Percentiles rank a stretch among this genome's conserved stretches.
Conservation (phyloP, 768 basidiomycete genomes). For the Lentinula sp. region DNA sequence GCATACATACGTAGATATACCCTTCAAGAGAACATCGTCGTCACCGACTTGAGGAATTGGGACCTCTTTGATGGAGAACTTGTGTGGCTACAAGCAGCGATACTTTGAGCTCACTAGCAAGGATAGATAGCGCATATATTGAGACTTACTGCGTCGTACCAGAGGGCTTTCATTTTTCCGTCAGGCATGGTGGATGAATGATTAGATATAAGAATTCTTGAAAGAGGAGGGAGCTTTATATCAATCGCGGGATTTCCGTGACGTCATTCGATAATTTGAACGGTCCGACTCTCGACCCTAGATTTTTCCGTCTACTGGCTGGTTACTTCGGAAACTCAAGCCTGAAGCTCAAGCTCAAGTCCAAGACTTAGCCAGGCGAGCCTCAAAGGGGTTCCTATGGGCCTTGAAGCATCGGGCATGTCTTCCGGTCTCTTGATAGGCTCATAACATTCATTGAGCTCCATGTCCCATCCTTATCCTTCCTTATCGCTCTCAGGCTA, state of each 20-base stretch:
- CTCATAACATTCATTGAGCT: not conserved
- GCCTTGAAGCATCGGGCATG: not conserved
- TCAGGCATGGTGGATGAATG: conserved; percentile 34
- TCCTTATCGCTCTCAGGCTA: not conserved
- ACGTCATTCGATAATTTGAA: not conserved
- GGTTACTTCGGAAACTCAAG: too few species aligned
- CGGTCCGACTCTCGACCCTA: not conserved
- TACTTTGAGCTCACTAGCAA: conserved; percentile 4
- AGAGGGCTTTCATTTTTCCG: conserved; percentile 71
- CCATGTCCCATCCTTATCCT: not conserved
- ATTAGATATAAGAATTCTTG: too few species aligned
- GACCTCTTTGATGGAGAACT: conserved; percentile 64
- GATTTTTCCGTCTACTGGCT: not conserved
- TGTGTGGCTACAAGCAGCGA: conserved; percentile 40
- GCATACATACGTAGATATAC: conserved; percentile 22
- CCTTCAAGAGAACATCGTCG: conserved; percentile 74
- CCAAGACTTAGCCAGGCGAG: too few species aligned
- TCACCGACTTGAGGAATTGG: conserved; percentile 61
- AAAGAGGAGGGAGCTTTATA: not conserved
- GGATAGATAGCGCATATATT: not conserved
- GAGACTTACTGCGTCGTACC: conserved; percentile 54
- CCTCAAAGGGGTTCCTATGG: not conserved
- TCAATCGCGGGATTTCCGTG: not conserved
- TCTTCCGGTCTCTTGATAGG: not conserved
- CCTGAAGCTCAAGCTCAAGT: too few species aligned